These are phyloP conservation scores for Phytophthora rubi DNA, from an alignment of 352 stramenopile genomes.

Conservation along the genomic window DNA sequence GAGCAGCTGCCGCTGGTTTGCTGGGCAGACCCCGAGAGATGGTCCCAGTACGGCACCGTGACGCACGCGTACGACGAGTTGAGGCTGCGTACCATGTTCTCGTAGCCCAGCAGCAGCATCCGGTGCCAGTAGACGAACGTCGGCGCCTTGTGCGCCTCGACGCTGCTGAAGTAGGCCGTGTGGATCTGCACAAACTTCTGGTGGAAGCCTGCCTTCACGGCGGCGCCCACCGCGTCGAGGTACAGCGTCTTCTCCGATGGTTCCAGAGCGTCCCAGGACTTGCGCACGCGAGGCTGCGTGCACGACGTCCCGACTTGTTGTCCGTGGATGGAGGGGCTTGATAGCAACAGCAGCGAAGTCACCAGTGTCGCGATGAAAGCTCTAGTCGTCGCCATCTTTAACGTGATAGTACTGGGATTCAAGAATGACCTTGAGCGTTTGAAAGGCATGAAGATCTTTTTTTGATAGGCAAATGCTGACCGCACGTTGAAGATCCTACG, in stretches of 20 bases:
- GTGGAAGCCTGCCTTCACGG: slow-evolving; percentile 50
- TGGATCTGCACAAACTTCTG: slow-evolving; percentile 71
- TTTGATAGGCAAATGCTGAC: not conserved
- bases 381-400: not conserved
- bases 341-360: not conserved
- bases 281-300: slow-evolving; percentile 43
- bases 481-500: not conserved
- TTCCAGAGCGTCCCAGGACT: slow-evolving; percentile 52
- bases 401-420: not conserved
- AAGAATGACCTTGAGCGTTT: not conserved
- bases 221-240: slow-evolving; percentile 40
- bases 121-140: slow-evolving; percentile 85
- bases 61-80: slow-evolving; percentile 49
- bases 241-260: slow-evolving; percentile 49
- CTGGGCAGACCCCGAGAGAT: slow-evolving; percentile 39
- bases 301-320: slow-evolving; percentile 44
- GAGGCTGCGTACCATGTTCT: slow-evolving; percentile 76
- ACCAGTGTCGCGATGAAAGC: not conserved
- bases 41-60: slow-evolving; percentile 70
- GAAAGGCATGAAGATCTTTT: not conserved
- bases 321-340: not conserved
- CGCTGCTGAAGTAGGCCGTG: slow-evolving; percentile 45
- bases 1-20: slow-evolving; percentile 30
- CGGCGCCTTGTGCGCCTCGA: slow-evolving; percentile 58
- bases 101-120: slow-evolving; percentile 63